Evolutionary conservation across 2,329 filamentous ascomycete genomes (phyloP).

Genomic region (Ophioceras dolichostomum): DNA sequence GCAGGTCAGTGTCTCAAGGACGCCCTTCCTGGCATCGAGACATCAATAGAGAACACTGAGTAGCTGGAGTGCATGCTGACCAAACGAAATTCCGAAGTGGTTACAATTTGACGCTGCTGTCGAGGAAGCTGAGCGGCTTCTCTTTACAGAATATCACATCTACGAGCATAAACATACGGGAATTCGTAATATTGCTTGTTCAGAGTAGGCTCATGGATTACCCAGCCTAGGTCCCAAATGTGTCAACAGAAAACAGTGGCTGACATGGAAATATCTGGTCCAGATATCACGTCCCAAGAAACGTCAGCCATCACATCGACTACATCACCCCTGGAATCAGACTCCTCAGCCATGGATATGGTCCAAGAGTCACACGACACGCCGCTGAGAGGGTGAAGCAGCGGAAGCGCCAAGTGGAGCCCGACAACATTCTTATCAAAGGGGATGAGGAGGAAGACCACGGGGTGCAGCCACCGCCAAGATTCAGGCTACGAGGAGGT

Average conservation of each 20-base stretch:
- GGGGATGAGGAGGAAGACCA: not conserved
- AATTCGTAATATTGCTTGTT: constrained; percentile 8
- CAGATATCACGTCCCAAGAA: constrained; percentile 29
- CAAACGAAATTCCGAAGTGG: constrained; percentile 9
- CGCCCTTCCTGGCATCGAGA: not conserved
- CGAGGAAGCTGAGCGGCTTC: constrained; percentile 13
- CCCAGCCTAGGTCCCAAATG: too few species aligned
- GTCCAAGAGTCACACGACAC: not conserved
- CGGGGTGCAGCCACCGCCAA: not conserved
- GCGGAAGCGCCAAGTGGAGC: not conserved
- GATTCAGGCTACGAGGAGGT: not conserved
- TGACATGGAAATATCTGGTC: too few species aligned
- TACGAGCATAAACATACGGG: constrained; percentile 10
- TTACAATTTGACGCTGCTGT: constrained; percentile 14
- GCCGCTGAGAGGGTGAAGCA: not conserved
- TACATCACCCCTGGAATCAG: constrained; percentile 44
- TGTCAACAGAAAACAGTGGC: too few species aligned
- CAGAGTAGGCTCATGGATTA: too few species aligned
- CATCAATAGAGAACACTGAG: too few species aligned
- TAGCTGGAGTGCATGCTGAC: not conserved
- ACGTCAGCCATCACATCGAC: constrained; percentile 35
- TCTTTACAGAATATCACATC: constrained; percentile 13
- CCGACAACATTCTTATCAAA: not conserved
- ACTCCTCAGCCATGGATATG: constrained; percentile 16
- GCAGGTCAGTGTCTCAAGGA: constrained; percentile 1